These are phyloP conservation scores for Chlamydomonas sp. DNA, from an alignment of 139 green algal genomes.

Conservation along the genomic window DNA sequence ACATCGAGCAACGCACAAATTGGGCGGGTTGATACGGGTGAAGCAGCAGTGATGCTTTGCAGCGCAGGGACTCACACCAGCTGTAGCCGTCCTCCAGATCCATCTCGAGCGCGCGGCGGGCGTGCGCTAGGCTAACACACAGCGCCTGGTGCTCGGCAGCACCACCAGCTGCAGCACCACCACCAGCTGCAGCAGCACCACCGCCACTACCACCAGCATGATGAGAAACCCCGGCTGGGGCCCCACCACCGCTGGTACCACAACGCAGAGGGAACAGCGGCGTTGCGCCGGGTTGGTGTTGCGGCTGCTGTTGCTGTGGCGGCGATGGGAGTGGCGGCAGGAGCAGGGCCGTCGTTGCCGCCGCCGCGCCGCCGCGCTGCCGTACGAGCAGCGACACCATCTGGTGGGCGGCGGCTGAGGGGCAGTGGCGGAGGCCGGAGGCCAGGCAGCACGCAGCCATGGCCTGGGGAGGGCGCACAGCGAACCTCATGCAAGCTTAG, in stretches of 20 bases:
- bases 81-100: slow-evolving; percentile 30
- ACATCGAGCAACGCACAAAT: no score
- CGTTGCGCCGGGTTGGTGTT: not conserved
- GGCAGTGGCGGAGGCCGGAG: slow-evolving; percentile 17
- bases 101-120: slow-evolving; percentile 18
- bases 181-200: no score
- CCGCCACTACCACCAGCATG: no score
- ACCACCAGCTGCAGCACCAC: not conserved
- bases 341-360: not conserved
- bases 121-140: slow-evolving; percentile 7
- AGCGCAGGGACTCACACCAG: slow-evolving; percentile 31
- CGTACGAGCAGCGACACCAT: slow-evolving; percentile 38
- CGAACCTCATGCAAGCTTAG: no score
- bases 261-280: not conserved
- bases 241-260: no score
- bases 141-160: not conserved
- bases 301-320: slow-evolving; percentile 3
- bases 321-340: not conserved
- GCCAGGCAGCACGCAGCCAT: slow-evolving; percentile 21
- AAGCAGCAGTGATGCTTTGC: no score
- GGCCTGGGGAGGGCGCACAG: not conserved
- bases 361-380: slow-evolving; percentile 7
- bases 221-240: no score
- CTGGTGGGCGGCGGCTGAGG: slow-evolving; percentile 1
- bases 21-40: no score